Base-by-base conservation (phyloP, 139 green algal species). In the Dunaliella sp. region DNA sequence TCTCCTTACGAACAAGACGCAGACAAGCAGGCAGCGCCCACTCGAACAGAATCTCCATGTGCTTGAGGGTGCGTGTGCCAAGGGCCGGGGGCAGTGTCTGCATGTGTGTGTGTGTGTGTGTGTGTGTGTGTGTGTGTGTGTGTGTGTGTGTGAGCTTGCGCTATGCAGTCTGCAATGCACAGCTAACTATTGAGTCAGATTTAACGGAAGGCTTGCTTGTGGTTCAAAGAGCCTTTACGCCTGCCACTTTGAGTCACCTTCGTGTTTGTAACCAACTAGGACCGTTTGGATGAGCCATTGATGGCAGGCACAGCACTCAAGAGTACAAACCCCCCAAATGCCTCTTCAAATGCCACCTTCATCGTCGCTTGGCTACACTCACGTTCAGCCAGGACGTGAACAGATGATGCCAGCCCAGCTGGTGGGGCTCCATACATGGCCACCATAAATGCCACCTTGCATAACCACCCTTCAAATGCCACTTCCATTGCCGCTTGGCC, bases 11-110 rank as follows among this genome's bases (percentile, higher is more conserved):
- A 76, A 95, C 86, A 3, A 85, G 77, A 33, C 89, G 80, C 86
- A 97, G 87, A 85, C 89, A 93, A 0, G 88, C 75, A 1, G 92
- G 92, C 86, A 97, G 78, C 38, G 93, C 78, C 92, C 91, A 95
- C 26, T 93, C 86, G 84, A 96, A 95, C 73, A 96, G 88, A 36
- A 80, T 28, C 85, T 93, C 84, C 3, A 96, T 84, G 79, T 91
- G 90, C 24, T 77, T 80, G 31, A 88, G 74, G 12, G 81, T 38
- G 7, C 83, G 82, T 48, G 83, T 58, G 1, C 86, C 86, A 48
- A 95, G 84, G 16, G 88, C 35, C 33, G 82, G 77, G 24, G 90
- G 89, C 84, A 94, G 82, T 7, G 80, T 81, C 88, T 93, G 88
- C 74, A 88, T 21, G 16, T n/a, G n/a, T n/a, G n/a, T n/a, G n/a